Evolutionary conservation across 805 yeast species (phyloP).

Genomic region (Hyphopichia homilentoma): DNA sequence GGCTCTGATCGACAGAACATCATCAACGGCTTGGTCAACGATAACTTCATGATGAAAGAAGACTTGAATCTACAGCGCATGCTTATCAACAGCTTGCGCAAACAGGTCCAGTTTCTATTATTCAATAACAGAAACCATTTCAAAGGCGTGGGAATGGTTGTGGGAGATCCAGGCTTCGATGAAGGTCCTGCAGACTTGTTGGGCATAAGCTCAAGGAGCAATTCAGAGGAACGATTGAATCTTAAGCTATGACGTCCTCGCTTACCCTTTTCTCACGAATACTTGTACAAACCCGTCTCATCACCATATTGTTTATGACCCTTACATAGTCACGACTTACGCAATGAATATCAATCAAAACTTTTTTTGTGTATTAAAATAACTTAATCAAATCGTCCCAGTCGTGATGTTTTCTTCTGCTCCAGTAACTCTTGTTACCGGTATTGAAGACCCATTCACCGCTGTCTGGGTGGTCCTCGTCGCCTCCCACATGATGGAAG

Average conservation of each 20-base stretch:
- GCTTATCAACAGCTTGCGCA: slow-evolving; percentile 42
- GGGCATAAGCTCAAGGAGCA: slow-evolving; percentile 23
- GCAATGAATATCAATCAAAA: neutral
- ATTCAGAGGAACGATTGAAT: slow-evolving; percentile 33
- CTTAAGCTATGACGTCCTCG: slow-evolving; percentile 22
- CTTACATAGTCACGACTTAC: no score
- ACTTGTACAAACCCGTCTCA: no score
- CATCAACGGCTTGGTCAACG: slow-evolving; percentile 30
- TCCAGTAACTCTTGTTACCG: slow-evolving; percentile 76
- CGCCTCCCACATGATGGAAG: slow-evolving; percentile 48
- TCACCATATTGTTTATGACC: no score
- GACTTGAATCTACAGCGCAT: slow-evolving; percentile 45
- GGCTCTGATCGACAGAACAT: slow-evolving; percentile 25
- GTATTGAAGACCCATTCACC: slow-evolving; percentile 52
- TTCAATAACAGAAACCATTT: slow-evolving; percentile 34
- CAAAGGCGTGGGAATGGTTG: no score
- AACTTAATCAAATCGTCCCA: slow-evolving; percentile 50
- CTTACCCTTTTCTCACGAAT: no score
- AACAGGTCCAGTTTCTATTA: slow-evolving; percentile 48
- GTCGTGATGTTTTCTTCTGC: slow-evolving; percentile 57
- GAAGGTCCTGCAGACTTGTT: slow-evolving; percentile 16
- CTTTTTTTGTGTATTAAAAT: no score
- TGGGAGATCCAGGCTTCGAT: neutral
- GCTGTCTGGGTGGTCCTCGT: slow-evolving; percentile 27
- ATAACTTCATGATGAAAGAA: slow-evolving; percentile 40